Evolutionary conservation across 441 rosid species (phyloP), one percentile per base, ranked within the genome.

Genomic region (Erysimum cheiri): DNA sequence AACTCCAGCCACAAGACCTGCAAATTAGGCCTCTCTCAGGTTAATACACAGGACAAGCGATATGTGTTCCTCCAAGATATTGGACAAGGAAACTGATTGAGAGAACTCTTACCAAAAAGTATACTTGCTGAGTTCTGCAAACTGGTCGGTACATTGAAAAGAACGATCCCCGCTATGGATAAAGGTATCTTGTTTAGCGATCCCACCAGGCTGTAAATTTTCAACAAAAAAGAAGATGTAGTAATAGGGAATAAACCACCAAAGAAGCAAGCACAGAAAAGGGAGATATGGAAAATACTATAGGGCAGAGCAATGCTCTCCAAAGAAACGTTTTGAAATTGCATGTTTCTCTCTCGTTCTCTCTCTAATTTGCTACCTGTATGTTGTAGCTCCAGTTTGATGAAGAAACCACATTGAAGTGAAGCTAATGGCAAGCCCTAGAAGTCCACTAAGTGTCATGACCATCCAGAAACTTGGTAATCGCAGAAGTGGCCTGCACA

Each of bases 381-480:
- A 92, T 1, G 99, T 95, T 54, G 99, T 95, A n/a, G 98, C 98
- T 62, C 98, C 97, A 11, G 99, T 92, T 81, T 95, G 97, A 79
- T 92, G 98, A 74, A 95, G 98, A 87, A 95, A 95, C 99, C 99
- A 95, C 97, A 95, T 91, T 9, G 99, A 95, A 72, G 97, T 85
- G 82, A 95, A 92, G 85, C 99, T 95, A 80, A 95, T 95, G 29
- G 97, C 98, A 63, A 95, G 84, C 57, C 99, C 99, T 64, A 95
- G 78, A 69, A 92, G 84, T 64, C 99, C 98, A 78, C 99, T 92
- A 17, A 92, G 80, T 33, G 99, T 92, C 77, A 84, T 85, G 24
- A 95, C 97, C 72, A 86, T 59, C 99, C 99, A 92, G 77, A 95
- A 92, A 80, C 59, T 62, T 39, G 98, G 98, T 69, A 89, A 72